Conservation (phyloP, 768 basidiomycete species). For the Dioszegia crocea region DNA sequence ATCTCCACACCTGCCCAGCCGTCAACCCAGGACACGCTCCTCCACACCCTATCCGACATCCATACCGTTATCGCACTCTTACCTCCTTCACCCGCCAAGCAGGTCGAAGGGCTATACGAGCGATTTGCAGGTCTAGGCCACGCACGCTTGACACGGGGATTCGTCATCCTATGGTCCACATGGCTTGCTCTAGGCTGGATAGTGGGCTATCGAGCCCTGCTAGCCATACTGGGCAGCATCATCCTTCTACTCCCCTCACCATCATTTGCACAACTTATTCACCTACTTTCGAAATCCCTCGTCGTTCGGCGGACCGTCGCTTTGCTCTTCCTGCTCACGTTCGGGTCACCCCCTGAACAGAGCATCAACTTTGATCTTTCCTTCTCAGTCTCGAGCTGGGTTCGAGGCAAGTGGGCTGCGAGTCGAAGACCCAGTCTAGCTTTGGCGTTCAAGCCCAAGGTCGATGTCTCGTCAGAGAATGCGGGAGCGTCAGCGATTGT, state of each 20-base stretch:
- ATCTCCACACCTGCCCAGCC: constrained; percentile 41
- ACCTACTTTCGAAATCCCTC: constrained; percentile 50
- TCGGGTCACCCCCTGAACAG: constrained; percentile 60
- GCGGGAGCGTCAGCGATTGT: not conserved
- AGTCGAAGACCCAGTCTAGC: constrained; percentile 56
- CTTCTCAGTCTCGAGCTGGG: constrained; percentile 65
- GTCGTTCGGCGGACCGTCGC: constrained; percentile 61
- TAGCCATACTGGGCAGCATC: constrained; percentile 29
- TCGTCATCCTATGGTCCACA: constrained; percentile 33
- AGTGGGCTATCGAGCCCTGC: constrained; percentile 24
- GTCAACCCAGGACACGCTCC: constrained; percentile 38
- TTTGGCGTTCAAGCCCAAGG: constrained; percentile 55
- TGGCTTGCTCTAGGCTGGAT: constrained; percentile 36
- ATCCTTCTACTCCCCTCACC: constrained; percentile 42
- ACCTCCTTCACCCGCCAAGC: constrained; percentile 51
- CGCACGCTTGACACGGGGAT: constrained; percentile 24
- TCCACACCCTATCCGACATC: constrained; percentile 61
- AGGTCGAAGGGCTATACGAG: constrained; percentile 51
- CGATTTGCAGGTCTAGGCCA: constrained; percentile 17
- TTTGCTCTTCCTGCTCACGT: constrained; percentile 64
- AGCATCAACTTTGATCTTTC: constrained; percentile 50
- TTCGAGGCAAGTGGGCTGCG: constrained; percentile 60
- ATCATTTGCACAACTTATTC: constrained; percentile 33
- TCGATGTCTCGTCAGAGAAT: constrained; percentile 19
- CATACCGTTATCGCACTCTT: constrained; percentile 58